Base-by-base conservation (phyloP, 805 yeast species). In the Cephaloascus fragrans region DNA sequence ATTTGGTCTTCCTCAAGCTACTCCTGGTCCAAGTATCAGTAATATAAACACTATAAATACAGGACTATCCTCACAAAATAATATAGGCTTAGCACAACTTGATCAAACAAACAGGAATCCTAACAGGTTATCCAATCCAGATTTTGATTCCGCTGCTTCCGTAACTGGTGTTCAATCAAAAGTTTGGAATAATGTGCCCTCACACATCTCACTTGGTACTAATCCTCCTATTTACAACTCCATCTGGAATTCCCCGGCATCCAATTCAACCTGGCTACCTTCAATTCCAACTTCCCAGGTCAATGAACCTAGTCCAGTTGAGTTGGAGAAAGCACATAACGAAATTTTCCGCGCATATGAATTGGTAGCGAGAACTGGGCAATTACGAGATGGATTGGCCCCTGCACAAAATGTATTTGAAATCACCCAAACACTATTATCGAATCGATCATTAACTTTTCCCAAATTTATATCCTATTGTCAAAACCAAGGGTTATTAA, bases 291-390 rank as follows among this genome's bases (percentile, higher is more conserved):
- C 26, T n/a, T 15, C 18, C 4, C 40, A 37, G 37, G 32, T 49
- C 28, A 34, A 47, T 4, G n/a, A n/a, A n/a, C n/a, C n/a, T n/a
- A n/a, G n/a, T n/a, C 31, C 41, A 2, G 18, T 40, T 4, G 65
- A 66, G 34, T 43, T 41, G 36, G 68, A 61, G 19, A 43, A 52
- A n/a, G 56, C 73, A 37, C 75, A 67, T 41, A 37, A 58, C 3
- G 70, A 72, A 16, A 64, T 73, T 2, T 52, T 54, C 36, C 59
- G 62, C 36, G 70, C 73, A 3, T 61, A 62, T 36, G 59, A 56
- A 32, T 47, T 56, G 26, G 41, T 71, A 19, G 62, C 61, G 18
- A 55, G 43, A 18, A 51, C 60, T 4, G 61, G 63, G 38, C 66
- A 64, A 41, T 47, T 63, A 8, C 58, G 61, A 35, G 56, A 55